Conservation (phyloP, 768 basidiomycete species). For the Postia placenta region DNA sequence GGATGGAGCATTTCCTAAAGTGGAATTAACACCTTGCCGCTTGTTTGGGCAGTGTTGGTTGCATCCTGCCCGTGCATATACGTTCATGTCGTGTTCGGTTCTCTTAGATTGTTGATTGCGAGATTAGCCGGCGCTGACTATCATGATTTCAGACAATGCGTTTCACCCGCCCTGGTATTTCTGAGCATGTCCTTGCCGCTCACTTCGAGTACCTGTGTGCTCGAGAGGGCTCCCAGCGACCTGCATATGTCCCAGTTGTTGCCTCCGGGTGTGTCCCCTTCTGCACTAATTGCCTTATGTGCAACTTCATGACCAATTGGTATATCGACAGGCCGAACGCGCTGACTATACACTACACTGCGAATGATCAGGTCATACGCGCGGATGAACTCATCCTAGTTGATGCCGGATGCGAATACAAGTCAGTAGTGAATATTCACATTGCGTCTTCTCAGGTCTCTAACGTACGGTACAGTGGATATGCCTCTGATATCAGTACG, state of each 20-base stretch:
- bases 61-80: too few relatives aligned
- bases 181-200: constrained; percentile 61
- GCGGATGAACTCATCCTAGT: constrained; percentile 75
- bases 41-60: too few relatives aligned
- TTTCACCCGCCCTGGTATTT: constrained; percentile 50
- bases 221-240: constrained; percentile 72
- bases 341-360: constrained; percentile 90
- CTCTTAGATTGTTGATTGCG: too few relatives aligned
- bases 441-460: background rate
- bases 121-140: too few relatives aligned
- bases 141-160: constrained; percentile 68
- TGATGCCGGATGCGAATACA: constrained; percentile 91
- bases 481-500: constrained; percentile 90
- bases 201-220: constrained; percentile 90
- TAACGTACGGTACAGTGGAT: constrained; percentile 49
- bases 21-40: too few relatives aligned
- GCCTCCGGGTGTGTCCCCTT: constrained; percentile 71
- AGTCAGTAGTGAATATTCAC: constrained; percentile 40
- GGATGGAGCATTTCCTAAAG: too few relatives aligned
- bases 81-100: too few relatives aligned
- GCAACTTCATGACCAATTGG: background rate
- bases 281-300: background rate
- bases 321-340: constrained; percentile 61
- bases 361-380: constrained; percentile 75
- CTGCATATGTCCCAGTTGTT: constrained; percentile 97